Evolutionary conservation across 1,284 basidiomycete genomes (phyloP).

Genomic region (Takashimella tepidaria): DNA sequence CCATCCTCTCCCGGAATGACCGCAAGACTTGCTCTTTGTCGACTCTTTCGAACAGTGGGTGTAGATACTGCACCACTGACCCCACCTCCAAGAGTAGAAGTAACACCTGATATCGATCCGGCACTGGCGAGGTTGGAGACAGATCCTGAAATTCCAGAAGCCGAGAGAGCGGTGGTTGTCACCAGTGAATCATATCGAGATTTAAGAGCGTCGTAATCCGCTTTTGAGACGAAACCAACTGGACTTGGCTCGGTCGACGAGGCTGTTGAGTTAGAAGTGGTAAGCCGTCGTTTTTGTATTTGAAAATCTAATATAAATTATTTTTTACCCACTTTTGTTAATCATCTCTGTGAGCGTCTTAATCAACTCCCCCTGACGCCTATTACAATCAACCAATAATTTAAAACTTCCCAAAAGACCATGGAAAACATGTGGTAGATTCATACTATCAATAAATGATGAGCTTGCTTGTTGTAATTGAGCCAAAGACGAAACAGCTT

Average conservation of each 20-base stretch:
- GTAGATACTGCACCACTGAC: no score
- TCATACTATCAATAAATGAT: slow-evolving; percentile 29
- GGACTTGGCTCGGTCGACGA: slow-evolving; percentile 15
- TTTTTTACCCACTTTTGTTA: no score
- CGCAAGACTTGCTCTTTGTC: neutral
- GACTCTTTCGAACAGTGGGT: slow-evolving; percentile 4
- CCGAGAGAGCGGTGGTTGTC: slow-evolving; percentile 6
- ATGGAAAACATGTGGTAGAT: slow-evolving; percentile 23
- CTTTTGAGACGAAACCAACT: slow-evolving; percentile 19
- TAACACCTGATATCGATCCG: no score
- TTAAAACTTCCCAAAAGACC: slow-evolving; percentile 29
- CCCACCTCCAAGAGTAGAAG: no score
- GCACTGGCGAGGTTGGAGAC: neutral
- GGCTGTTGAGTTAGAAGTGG: neutral
- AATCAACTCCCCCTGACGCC: slow-evolving; percentile 30
- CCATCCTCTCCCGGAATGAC: neutral
- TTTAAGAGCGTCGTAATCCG: slow-evolving; percentile 38
- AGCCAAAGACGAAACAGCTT: slow-evolving; percentile 19
- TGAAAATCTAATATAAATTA: no score
- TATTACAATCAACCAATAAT: slow-evolving; percentile 28
- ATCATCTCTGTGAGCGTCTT: slow-evolving; percentile 15
- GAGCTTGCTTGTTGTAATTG: slow-evolving; percentile 22
- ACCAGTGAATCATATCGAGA: slow-evolving; percentile 32
- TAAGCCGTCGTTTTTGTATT: neutral
- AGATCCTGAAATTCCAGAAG: slow-evolving; percentile 1